phyloP scores from a whole-genome alignment of 129 eudicot species.

The Pseudognaphalium luteoalbum region DNA sequence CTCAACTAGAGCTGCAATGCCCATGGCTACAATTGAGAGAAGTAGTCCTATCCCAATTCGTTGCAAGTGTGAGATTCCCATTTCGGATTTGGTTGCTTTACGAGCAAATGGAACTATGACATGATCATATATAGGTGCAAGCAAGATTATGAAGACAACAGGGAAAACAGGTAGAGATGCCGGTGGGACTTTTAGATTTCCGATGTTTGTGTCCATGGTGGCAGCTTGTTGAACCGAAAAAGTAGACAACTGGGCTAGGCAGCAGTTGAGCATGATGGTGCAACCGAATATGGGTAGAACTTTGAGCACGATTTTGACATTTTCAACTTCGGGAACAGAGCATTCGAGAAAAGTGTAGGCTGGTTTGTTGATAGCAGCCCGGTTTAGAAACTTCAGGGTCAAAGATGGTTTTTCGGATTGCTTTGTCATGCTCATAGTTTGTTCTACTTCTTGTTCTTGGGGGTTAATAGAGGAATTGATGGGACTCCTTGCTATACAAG shows the following conservation, averaged over 20 bases:
- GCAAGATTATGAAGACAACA: slow-evolving; percentile 67
- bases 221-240: slow-evolving; percentile 94
- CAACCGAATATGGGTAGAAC: slow-evolving; percentile 78
- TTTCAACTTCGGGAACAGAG: slow-evolving; percentile 68
- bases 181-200: slow-evolving; percentile 69
- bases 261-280: slow-evolving; percentile 84
- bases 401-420: slow-evolving; percentile 39
- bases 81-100: slow-evolving; percentile 54
- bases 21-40: slow-evolving; percentile 77
- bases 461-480: slow-evolving; percentile 46
- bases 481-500: slow-evolving; percentile 39
- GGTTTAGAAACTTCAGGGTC: slow-evolving; percentile 66
- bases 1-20: slow-evolving; percentile 70
- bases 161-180: slow-evolving; percentile 91
- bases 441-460: neutral
- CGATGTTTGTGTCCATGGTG: slow-evolving; percentile 75
- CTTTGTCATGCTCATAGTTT: neutral
- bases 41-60: slow-evolving; percentile 73
- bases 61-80: slow-evolving; percentile 66
- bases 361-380: slow-evolving; percentile 50
- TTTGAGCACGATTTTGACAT: slow-evolving; percentile 71
- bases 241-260: slow-evolving; percentile 84
- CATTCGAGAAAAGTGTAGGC: slow-evolving; percentile 47
- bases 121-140: slow-evolving; percentile 83
- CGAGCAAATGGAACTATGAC: slow-evolving; percentile 74